Base-by-base conservation (phyloP, 768 basidiomycete species). In the Lenzites betulinus region DNA sequence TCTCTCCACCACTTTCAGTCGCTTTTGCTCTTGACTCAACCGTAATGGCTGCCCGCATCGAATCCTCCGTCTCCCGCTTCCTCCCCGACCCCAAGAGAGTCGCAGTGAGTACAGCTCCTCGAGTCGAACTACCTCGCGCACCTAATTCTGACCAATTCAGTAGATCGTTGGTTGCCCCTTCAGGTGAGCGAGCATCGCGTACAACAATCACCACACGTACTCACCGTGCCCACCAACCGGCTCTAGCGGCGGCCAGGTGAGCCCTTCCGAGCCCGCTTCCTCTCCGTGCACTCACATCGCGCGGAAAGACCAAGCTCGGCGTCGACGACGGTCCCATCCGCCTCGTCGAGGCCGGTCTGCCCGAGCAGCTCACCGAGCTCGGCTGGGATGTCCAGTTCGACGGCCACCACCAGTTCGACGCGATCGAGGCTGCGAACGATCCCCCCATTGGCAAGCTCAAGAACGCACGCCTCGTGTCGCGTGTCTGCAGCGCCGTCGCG, bases 121-220 rank as follows among this genome's bases (percentile, higher is more conserved):
- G n/a, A 13, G 43, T 49, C 46, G 43, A 35, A 28, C 54, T 28
- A 15, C 55, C 51, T 23, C 49, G 30, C n/a, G n/a, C n/a, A n/a
- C n/a, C n/a, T n/a, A n/a, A 39, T 48, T 58, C 39, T 16, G 41
- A 33, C 36, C 23, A 59, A 30, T 54, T 38, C 38, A 49, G 38
- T 62, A 95, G 89, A 91, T 98, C 68, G 88, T 98, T 28, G 94
- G 93, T 26, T 97, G 95, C 77, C 95, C 95, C 16, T 97, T 97
- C 82, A 93, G 91, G 94, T 93, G 85, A 77, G 64, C 46, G 44
- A 38, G 47, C 30, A 58, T 54, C 60, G 44, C 36, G 18, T 28
- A 53, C 38, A 56, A 26, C 11, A 33, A 22, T 11, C 7, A 51
- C 50, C 36, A 38, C n/a, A 63, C 51, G 50, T 51, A 53, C 39